These are phyloP conservation scores for Alternaria brassicicola DNA, from an alignment of 2,329 filamentous ascomycete genomes.

Conservation along the genomic window DNA sequence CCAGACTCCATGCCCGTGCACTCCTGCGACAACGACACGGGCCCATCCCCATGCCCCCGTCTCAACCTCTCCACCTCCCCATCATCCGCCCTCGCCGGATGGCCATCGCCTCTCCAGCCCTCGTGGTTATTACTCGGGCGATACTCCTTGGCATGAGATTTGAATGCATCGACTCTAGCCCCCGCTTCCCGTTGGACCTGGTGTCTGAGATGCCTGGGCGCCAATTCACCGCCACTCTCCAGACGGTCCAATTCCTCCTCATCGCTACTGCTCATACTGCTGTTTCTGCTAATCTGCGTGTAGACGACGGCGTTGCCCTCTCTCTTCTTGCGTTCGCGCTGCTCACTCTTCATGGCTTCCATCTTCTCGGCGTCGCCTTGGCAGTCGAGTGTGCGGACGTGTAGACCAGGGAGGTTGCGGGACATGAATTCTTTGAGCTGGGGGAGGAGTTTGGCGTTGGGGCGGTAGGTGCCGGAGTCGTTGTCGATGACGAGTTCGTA, in stretches of 20 bases:
- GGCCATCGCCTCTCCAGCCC: slow-evolving; percentile 30
- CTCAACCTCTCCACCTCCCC: slow-evolving; percentile 10
- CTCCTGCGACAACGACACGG: neutral
- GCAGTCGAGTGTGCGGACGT: slow-evolving; percentile 76
- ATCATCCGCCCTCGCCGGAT: slow-evolving; percentile 22
- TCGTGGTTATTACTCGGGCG: slow-evolving; percentile 30
- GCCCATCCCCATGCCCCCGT: neutral
- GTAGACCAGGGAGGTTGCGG: slow-evolving; percentile 76
- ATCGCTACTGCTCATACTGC: slow-evolving; percentile 61
- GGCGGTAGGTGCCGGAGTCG: slow-evolving; percentile 90
- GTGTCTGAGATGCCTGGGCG: slow-evolving; percentile 36
- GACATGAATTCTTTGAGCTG: slow-evolving; percentile 73
- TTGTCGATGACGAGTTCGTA: slow-evolving; percentile 96
- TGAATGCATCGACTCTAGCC: slow-evolving; percentile 31
- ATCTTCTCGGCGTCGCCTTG: slow-evolving; percentile 73
- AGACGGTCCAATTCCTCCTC: slow-evolving; percentile 61
- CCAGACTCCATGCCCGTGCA: neutral
- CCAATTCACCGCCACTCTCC: slow-evolving; percentile 30
- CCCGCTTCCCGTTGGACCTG: slow-evolving; percentile 35
- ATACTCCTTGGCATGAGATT: slow-evolving; percentile 35
- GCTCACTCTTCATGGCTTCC: slow-evolving; percentile 74
- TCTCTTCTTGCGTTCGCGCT: slow-evolving; percentile 74
- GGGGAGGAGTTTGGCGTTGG: slow-evolving; percentile 77
- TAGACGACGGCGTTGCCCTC: slow-evolving; percentile 60
- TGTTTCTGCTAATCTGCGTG: slow-evolving; percentile 56